phyloP scores from a whole-genome alignment of 352 stramenopile species.

The Phytopythium sindhum region DNA sequence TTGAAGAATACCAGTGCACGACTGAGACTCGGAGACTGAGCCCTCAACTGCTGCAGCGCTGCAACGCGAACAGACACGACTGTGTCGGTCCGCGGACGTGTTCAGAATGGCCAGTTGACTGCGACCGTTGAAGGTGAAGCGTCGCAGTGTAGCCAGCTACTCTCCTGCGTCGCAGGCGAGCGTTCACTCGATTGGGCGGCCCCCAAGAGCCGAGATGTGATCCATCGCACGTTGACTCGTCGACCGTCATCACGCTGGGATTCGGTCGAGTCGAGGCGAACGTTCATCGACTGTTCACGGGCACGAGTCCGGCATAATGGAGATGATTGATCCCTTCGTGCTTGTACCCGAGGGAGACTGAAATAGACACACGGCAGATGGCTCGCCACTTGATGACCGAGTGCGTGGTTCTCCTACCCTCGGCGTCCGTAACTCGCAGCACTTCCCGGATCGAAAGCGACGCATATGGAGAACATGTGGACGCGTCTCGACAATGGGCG shows the following conservation, averaged over 20 bases:
- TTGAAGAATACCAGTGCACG: neutral
- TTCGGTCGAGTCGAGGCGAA: neutral
- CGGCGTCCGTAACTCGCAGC: neutral
- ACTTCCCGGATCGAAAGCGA: neutral
- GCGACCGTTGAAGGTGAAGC: neutral
- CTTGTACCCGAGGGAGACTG: neutral
- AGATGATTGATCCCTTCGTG: too few species aligned
- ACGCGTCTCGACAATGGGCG: slow-evolving; percentile 1
- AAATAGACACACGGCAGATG: neutral
- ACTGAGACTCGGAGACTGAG: neutral
- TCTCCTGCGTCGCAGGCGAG: neutral
- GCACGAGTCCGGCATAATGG: too few species aligned
- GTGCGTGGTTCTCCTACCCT: neutral
- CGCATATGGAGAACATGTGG: neutral
- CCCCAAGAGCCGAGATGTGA: too few species aligned
- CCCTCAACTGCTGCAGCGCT: too few species aligned
- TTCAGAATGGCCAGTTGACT: slow-evolving; percentile 1
- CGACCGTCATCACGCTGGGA: neutral
- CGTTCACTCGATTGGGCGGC: too few species aligned
- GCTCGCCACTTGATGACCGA: neutral
- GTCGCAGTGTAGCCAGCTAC: neutral
- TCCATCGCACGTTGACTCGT: neutral
- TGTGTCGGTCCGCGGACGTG: neutral
- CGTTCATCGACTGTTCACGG: too few species aligned
- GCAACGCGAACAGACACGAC: neutral